Evolutionary conservation across 2,329 filamentous ascomycete genomes (phyloP), one percentile per base, ranked within the genome.

Genomic region (Hortaea werneckii): DNA sequence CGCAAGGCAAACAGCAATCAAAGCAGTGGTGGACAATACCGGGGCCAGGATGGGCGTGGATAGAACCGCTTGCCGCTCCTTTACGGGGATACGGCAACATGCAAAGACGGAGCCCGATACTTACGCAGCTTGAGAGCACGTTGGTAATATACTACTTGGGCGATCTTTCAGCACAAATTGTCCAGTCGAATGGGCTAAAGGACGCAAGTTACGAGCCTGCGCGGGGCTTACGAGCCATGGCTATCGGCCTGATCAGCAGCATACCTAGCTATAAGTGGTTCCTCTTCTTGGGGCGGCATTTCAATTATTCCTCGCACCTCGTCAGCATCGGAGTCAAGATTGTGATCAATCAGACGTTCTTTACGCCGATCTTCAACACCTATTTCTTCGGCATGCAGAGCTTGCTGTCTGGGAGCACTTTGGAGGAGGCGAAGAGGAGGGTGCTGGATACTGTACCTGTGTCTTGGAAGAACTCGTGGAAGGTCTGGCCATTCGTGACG

Each of bases 221-320:
- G 46, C 75, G 87, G 39, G 90, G 87, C 0, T 61, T 77, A 45
- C 74, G 88, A 43, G 82, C 86, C 47, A 66, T 95, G 58, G 61
- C 80, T 3, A 90, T 95, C 46, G 87, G 87, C 3, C 79, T 77
- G 1, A 68, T 83, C 41, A 78, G 77, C 8, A 80, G 83, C 12
- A 85, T 95, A 48, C 89, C 89, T 1, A 78, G 77, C 40, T 95
- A 89, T 62, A 78, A 79, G 57, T 95, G 88, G 88, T 94, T 73
- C 67, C 72, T 89, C 54, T 94, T 83, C 67, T 76, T 95, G 10
- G 82, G 84, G 37, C 74, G 78, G 48, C 76, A 81, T 66, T 95
- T 95, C 76, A 95, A 95, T 69, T 94, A 86, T 66, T 56, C 78
- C 6, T 89, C 85, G 29, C 82, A 81, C 55, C 56, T 77, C 34